Conservation (phyloP, 2,329 filamentous ascomycete genomes). For the Didymella pomorum region DNA sequence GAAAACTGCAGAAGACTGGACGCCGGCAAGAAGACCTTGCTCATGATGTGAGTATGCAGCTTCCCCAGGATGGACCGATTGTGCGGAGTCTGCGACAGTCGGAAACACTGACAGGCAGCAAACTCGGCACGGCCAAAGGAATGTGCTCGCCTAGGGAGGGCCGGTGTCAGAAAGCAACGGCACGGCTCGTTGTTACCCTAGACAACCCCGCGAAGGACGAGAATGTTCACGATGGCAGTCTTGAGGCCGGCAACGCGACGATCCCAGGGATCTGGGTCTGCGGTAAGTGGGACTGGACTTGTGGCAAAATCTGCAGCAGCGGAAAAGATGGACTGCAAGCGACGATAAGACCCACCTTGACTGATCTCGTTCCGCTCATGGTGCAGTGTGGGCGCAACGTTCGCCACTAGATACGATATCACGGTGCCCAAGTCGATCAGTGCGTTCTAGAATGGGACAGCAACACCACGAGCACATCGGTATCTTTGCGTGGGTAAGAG, state of each 20-base stretch:
- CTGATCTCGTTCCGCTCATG: conserved; percentile 12
- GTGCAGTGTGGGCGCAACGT: conserved; percentile 11
- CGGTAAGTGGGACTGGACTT: conserved; percentile 19
- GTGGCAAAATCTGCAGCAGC: conserved; percentile 15
- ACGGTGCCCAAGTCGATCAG: conserved; percentile 13
- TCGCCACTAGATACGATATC: conserved; percentile 12
- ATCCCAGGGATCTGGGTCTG: conserved; percentile 19
- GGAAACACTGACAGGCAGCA: not conserved
- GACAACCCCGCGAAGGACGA: conserved; percentile 5
- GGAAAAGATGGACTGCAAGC: conserved; percentile 14
- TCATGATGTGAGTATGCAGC: not conserved
- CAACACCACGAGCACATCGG: conserved; percentile 3
- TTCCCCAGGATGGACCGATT: not conserved
- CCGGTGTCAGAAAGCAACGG: conserved; percentile 9
- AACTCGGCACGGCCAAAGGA: not conserved
- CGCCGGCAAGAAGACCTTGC: not conserved
- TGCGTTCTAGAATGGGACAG: conserved; percentile 4
- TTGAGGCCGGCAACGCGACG: conserved; percentile 6
- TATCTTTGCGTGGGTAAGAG: not conserved
- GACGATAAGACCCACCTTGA: conserved; percentile 19
- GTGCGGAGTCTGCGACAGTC: not conserved
- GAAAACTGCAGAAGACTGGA: not conserved
- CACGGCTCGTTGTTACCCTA: conserved; percentile 12
- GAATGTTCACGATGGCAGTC: conserved; percentile 2
- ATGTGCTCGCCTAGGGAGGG: not conserved